phyloP scores from a whole-genome alignment of 148 eudicot genomes.

The Rhododendron kiyosumense region DNA sequence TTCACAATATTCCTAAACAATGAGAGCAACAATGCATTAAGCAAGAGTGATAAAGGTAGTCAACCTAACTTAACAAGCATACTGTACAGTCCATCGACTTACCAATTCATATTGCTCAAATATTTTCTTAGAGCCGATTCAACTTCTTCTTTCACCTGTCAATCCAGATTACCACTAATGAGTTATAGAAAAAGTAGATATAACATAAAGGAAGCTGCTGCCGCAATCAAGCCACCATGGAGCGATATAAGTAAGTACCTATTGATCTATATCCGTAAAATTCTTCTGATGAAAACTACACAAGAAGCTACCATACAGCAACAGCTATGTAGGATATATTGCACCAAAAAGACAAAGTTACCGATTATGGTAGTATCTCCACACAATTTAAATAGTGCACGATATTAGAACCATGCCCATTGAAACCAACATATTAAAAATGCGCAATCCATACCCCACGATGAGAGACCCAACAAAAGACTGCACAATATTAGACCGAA shows the following conservation, averaged over 20 bases:
- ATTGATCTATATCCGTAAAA: not conserved
- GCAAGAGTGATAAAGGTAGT: not conserved
- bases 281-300: not conserved
- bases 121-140: constrained; percentile 73
- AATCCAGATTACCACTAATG: not conserved
- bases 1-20: constrained; percentile 50
- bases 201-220: not conserved
- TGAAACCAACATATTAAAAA: not conserved
- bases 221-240: not conserved
- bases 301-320: not conserved
- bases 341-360: not conserved
- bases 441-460: not conserved
- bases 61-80: not conserved
- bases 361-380: not conserved
- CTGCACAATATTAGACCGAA: not conserved
- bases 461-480: not conserved
- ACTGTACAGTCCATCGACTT: constrained; percentile 3
- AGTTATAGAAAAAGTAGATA: not conserved
- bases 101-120: constrained; percentile 52
- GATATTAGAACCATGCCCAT: not conserved
- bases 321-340: not conserved
- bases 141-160: constrained; percentile 94
- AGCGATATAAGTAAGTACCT: not conserved
- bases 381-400: not conserved
- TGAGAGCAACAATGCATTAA: constrained; percentile 6